These are phyloP conservation scores for Suillus plorans DNA, from an alignment of 768 basidiomycete species.

Conservation along the genomic window DNA sequence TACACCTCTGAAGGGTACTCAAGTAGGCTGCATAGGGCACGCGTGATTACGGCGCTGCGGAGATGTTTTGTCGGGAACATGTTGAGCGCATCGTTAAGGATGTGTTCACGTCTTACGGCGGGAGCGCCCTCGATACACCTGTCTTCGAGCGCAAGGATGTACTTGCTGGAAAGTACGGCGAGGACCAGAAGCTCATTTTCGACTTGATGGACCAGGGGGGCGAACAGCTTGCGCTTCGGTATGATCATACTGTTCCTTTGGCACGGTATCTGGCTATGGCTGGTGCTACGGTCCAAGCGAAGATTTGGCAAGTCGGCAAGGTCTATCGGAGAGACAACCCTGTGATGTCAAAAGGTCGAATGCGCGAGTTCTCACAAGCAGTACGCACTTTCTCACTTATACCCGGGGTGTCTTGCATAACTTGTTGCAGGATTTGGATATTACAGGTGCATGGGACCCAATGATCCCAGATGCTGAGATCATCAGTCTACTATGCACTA, in stretches of 20 bases:
- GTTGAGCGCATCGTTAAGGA: constrained; percentile 88
- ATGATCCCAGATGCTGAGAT: constrained; percentile 98
- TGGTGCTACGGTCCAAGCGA: constrained; percentile 75
- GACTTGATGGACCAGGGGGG: constrained; percentile 98
- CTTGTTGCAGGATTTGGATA: constrained; percentile 82
- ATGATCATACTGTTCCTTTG: constrained; percentile 96
- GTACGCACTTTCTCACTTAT: constrained; percentile 41
- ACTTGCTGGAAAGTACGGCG: constrained; percentile 94
- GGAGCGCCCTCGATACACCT: constrained; percentile 92
- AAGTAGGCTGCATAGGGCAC: constrained; percentile 65
- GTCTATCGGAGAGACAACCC: constrained; percentile 96
- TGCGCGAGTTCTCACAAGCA: constrained; percentile 98
- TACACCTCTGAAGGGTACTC: constrained; percentile 17
- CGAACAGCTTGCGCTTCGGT: constrained; percentile 90
- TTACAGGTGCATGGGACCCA: constrained; percentile 86
- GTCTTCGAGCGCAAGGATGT: constrained; percentile 98
- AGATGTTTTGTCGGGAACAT: constrained; percentile 89
- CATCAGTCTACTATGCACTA: constrained; percentile 76
- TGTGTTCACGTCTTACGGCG: constrained; percentile 87
- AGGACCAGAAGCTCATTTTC: constrained; percentile 96
- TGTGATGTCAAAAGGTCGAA: constrained; percentile 95
- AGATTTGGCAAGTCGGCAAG: constrained; percentile 98
- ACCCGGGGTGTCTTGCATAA: not conserved
- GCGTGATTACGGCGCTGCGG: constrained; percentile 87
- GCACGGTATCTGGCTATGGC: constrained; percentile 96